phyloP scores from a whole-genome alignment of 2,329 filamentous ascomycete genomes.

The Fusarium begoniae region DNA sequence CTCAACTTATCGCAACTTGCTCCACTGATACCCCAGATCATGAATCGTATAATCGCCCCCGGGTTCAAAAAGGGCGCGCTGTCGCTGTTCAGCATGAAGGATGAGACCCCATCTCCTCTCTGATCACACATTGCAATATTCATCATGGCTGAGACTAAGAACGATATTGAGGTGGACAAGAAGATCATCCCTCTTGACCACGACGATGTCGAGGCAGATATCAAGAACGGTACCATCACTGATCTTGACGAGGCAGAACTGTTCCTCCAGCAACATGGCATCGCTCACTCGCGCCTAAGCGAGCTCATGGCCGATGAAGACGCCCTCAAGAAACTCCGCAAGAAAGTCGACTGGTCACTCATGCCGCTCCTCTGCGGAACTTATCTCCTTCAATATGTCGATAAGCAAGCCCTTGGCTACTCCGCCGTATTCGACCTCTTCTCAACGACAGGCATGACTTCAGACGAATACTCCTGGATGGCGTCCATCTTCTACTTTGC shows the following conservation, averaged over 20 bases:
- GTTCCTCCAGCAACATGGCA: slow-evolving; percentile 41
- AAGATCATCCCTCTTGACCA: slow-evolving; percentile 28
- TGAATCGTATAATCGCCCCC: slow-evolving; percentile 27
- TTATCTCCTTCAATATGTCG: slow-evolving; percentile 63
- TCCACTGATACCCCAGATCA: slow-evolving; percentile 36
- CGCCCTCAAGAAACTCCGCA: slow-evolving; percentile 42
- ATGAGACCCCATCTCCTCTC: background rate
- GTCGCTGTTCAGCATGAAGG: background rate
- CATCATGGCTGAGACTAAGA: slow-evolving; percentile 32
- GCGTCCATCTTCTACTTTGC: slow-evolving; percentile 65
- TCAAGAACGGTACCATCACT: slow-evolving; percentile 34
- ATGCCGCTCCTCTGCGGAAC: slow-evolving; percentile 62
- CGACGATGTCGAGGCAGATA: slow-evolving; percentile 39
- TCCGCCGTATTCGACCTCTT: slow-evolving; percentile 66
- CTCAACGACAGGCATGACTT: slow-evolving; percentile 56
- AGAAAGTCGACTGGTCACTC: slow-evolving; percentile 60
- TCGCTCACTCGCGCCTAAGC: slow-evolving; percentile 31
- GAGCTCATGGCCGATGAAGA: slow-evolving; percentile 40
- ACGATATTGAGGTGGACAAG: slow-evolving; percentile 35
- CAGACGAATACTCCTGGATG: slow-evolving; percentile 62
- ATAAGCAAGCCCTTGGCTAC: slow-evolving; percentile 64
- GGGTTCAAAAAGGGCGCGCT: slow-evolving; percentile 29
- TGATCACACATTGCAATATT: background rate
- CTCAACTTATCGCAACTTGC: slow-evolving; percentile 6
- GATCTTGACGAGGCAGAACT: slow-evolving; percentile 43